Evolutionary conservation across 2,329 filamentous ascomycete genomes (phyloP).

Genomic region (Zymoseptoria brevis): DNA sequence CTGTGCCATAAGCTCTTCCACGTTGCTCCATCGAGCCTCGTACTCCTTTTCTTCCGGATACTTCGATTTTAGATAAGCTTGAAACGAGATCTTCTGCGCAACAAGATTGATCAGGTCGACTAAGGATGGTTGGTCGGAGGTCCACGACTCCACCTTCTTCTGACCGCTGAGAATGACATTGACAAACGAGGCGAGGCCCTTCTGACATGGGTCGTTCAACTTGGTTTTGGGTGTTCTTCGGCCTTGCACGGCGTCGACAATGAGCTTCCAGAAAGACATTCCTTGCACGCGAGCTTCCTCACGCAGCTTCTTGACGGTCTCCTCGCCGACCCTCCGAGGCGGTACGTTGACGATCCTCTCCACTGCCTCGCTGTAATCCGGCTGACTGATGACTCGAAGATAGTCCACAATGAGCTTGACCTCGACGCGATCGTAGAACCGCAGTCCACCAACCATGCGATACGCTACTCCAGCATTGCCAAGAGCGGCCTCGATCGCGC

Average conservation of each 20-base stretch:
- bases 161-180: constrained; percentile 51
- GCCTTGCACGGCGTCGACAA: constrained; percentile 53
- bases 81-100: constrained; percentile 59
- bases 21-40: constrained; percentile 76
- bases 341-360: constrained; percentile 79
- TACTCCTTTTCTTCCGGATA: constrained; percentile 58
- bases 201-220: constrained; percentile 47
- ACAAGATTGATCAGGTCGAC: constrained; percentile 49
- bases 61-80: constrained; percentile 63
- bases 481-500: constrained; percentile 76
- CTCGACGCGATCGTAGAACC: constrained; percentile 87
- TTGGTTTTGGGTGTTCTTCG: constrained; percentile 45
- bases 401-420: constrained; percentile 86
- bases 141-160: constrained; percentile 44
- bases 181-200: constrained; percentile 51
- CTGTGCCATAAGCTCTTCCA: constrained; percentile 77
- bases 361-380: constrained; percentile 79
- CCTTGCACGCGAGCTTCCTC: constrained; percentile 66
- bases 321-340: constrained; percentile 69
- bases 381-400: constrained; percentile 73
- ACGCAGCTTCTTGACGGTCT: constrained; percentile 64
- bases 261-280: constrained; percentile 66
- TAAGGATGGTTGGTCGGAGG: constrained; percentile 27
- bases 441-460: constrained; percentile 81
- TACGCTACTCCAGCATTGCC: constrained; percentile 78